Percentiles rank a stretch among this genome's conserved stretches.
phyloP scores from a whole-genome alignment of 2,329 filamentous ascomycete genomes.

The Cercospora brassicicola region DNA sequence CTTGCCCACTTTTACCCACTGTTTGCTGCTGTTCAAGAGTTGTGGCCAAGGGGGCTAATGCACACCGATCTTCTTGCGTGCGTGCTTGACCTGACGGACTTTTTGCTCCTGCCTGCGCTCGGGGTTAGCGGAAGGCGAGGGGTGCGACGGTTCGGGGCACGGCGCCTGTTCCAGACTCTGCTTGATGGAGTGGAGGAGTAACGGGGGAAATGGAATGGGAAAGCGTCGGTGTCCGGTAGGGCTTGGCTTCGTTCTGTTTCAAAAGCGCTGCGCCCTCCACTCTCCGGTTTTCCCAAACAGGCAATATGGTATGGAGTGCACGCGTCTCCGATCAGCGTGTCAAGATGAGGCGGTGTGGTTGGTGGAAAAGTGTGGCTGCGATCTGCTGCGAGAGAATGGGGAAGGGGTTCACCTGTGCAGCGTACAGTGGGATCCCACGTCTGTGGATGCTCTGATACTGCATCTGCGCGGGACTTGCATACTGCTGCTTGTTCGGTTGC shows the following conservation, averaged over 20 bases:
- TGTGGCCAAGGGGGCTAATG: conserved; percentile 22
- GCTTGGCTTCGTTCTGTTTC: not conserved
- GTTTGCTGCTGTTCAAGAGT: conserved; percentile 11
- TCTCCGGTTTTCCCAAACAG: not conserved
- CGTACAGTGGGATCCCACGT: not conserved
- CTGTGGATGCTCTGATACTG: not conserved
- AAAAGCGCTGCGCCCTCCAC: not conserved
- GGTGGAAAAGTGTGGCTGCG: not conserved
- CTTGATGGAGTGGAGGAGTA: not conserved
- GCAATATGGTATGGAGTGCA: not conserved
- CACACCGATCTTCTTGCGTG: conserved; percentile 14
- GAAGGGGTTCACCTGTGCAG: not conserved
- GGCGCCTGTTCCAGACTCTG: not conserved
- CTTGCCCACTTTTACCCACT: not conserved
- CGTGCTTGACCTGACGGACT: conserved; percentile 8
- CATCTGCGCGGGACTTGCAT: not conserved
- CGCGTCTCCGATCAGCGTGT: not conserved
- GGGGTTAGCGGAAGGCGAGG: conserved; percentile 5
- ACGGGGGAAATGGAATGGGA: not conserved
- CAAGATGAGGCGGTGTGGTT: conserved; percentile 3
- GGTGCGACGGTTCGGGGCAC: not conserved
- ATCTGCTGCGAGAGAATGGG: not conserved
- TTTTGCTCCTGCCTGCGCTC: not conserved
- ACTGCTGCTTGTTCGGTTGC: not conserved
- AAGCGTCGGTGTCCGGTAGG: not conserved